Evolutionary conservation across 164 flowering plant genomes (phyloP), one percentile per base, ranked within the genome.

Genomic region (Berberis thunbergii): DNA sequence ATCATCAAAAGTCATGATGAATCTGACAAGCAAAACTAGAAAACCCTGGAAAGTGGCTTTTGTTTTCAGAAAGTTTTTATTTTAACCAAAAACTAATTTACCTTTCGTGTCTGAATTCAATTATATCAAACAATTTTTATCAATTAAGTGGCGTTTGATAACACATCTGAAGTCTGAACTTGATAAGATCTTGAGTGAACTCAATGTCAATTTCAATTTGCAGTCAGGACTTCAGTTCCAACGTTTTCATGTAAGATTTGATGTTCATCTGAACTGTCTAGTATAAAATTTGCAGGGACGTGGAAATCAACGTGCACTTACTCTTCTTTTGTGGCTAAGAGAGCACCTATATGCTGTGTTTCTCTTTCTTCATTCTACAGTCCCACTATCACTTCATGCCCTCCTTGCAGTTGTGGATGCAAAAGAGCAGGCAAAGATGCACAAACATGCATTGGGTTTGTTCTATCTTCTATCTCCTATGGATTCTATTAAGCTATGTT

Each of bases 301-400:
- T 87, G 91, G 95, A 83, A 82, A 76, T 74, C 87, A 43, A 70
- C 78, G 39, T 87, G 95, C 70, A 84, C 91, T 13, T 84, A 82
- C 77, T 84, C 90, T 3, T 69, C 62, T 26, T 85, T 75, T 59
- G 42, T 80, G 45, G 86, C 87, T 3, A 81, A 78, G 62, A 73
- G 75, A 67, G 59, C 63, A 41, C 91, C 91, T 43, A 56, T 57
- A 4, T 87, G 95, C 42, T 85, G 94, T 73, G 88, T 78, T 70
- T 84, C 94, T 12, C 72, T 87, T 39, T 87, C 94, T 44, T 54
- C 95, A 56, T 87, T 87, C 64, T 85, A 85, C 77, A 81, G 62
- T 69, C 76, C 80, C 4, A 64, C 48, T 1, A 52, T 87, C 74
- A 84, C 84, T 43, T 4, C 74, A 45, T 87, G 94, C 77, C 82